Evolutionary conservation across 306 rosid species (phyloP).

Genomic region (Hippophae gyantsensis): DNA sequence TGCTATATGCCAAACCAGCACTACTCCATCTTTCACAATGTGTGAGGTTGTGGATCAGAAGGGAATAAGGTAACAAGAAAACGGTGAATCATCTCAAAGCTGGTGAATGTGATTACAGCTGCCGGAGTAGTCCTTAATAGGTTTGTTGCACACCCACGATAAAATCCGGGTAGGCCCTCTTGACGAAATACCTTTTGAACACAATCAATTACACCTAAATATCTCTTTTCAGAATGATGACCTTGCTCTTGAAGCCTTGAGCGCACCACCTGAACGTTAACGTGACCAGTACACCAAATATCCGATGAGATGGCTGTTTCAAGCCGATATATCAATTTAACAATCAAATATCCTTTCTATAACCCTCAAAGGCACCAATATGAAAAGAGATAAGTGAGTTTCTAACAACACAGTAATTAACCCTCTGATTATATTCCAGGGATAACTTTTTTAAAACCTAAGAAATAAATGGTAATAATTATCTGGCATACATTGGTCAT

Average conservation of each 20-base stretch:
- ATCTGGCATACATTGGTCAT: too few species aligned
- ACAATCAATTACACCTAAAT: conserved; percentile 62
- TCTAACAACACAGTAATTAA: too few species aligned
- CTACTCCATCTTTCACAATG: conserved; percentile 28
- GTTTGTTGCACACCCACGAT: conserved; percentile 78
- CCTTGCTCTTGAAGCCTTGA: conserved; percentile 92
- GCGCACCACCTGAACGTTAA: conserved; percentile 60
- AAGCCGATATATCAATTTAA: too few species aligned
- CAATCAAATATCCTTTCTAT: too few species aligned
- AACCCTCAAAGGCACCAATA: too few species aligned
- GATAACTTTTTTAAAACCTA: too few species aligned
- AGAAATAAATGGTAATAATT: too few species aligned
- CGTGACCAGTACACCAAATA: neutral
- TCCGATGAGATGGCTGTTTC: neutral
- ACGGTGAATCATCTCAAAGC: conserved; percentile 90
- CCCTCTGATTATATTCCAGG: too few species aligned
- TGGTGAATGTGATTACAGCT: conserved; percentile 79
- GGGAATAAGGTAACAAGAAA: conserved; percentile 58
- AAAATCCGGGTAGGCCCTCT: conserved; percentile 69
- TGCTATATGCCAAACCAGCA: too few species aligned
- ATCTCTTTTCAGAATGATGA: conserved; percentile 78
- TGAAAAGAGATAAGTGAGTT: too few species aligned
- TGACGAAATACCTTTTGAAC: conserved; percentile 61
- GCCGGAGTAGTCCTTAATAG: conserved; percentile 88
- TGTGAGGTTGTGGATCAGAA: conserved; percentile 52